Conservation (phyloP, 169 alveolate genomes). For the Babesia ovata region DNA sequence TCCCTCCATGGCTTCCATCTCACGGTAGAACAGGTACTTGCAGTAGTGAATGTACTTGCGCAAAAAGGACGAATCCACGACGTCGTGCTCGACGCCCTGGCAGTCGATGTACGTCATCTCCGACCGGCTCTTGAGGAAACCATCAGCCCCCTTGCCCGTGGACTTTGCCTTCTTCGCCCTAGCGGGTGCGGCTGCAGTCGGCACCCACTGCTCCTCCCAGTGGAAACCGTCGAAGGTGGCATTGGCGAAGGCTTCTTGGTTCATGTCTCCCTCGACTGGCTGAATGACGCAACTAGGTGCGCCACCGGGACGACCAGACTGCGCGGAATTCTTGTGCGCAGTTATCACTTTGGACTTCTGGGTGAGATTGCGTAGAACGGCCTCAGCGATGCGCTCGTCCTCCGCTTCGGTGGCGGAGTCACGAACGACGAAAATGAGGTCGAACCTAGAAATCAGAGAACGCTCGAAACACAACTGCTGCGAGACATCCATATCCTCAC, state of each 20-base stretch:
- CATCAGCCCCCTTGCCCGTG: conserved; percentile 66
- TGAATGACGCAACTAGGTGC: conserved; percentile 73
- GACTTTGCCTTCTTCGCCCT: conserved; percentile 57
- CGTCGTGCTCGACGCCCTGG: conserved; percentile 75
- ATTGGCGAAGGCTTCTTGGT: conserved; percentile 48
- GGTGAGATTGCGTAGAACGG: conserved; percentile 76
- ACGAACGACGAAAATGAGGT: conserved; percentile 63
- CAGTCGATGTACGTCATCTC: conserved; percentile 75
- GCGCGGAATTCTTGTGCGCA: conserved; percentile 16
- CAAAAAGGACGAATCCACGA: conserved; percentile 71
- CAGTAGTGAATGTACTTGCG: conserved; percentile 77
- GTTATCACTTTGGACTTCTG: conserved; percentile 73
- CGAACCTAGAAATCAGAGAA: conserved; percentile 93
- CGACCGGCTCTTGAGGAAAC: conserved; percentile 67
- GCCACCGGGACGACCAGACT: conserved; percentile 62
- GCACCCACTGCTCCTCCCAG: conserved; percentile 36
- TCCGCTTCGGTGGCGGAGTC: conserved; percentile 77
- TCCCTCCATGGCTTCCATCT: conserved; percentile 75
- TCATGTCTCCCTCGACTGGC: conserved; percentile 76
- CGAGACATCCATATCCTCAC: conserved; percentile 86
- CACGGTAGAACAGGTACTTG: conserved; percentile 73
- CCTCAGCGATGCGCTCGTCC: conserved; percentile 78
- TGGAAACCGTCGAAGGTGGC: conserved; percentile 42
- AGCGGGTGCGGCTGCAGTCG: conserved; percentile 22
- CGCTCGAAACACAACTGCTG: conserved; percentile 96